Base-by-base conservation (phyloP, 805 yeast genomes). In the Zygoascus flipseniorum region DNA sequence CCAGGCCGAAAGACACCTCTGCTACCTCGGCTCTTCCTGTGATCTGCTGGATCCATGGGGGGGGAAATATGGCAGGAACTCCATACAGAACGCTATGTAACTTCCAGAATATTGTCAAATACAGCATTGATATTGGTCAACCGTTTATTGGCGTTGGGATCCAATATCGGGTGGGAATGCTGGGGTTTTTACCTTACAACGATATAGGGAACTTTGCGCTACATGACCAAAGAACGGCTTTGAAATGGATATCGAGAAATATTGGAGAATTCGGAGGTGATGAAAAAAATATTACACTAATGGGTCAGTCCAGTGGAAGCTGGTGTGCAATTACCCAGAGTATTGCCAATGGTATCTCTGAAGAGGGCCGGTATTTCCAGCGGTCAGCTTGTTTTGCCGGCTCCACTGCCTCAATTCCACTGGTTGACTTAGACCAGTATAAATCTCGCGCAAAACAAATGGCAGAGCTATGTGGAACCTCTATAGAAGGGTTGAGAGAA, bases 271-370 rank as follows among this genome's bases (percentile, higher is more conserved):
- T 77, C 60, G 80, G 80, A 18, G 81, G 81, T 31, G 73, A 78
- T 59, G 66, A 73, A 0, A 65, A 64, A 13, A 62, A 64, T 41
- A 67, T 78, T 32, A 71, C 80, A 0, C 63, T 76, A 32, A 69
- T 73, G 39, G 82, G 82, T 5, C 66, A 76, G 44, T 69, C 75
- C 37, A 78, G 81, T 4, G 82, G 82, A 6, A 68, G 74, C 14
- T 68, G 71, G 52, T 69, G 75, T 5, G 66, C 74, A 2, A 70
- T 71, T 48, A 72, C 69, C 57, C 78, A 74, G 47, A 56, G 59
- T 13, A 60, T 58, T 20, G 51, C 56, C 26, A 44, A 52, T 28
- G 54, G 46, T 11, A 14, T 16, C 4, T 45, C 58, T n/a, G 51
- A 53, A 20, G 58, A 63, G 2, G 39, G 39, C 39, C 44, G 44